Conservation (phyloP, 345 rosid species). For the Dovyalis caffra region DNA sequence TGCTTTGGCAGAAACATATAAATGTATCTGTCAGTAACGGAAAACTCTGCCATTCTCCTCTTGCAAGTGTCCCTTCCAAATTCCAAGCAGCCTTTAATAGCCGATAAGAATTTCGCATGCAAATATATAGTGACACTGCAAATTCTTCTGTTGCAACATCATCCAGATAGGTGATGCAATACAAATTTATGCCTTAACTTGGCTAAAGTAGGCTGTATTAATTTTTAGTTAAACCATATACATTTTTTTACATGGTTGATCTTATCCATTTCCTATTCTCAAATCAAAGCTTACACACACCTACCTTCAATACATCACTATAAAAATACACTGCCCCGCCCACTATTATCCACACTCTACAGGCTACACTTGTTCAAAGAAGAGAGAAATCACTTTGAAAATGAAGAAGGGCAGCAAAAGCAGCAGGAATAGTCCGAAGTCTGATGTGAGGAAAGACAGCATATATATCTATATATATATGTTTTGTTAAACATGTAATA, state of each 20-base stretch:
- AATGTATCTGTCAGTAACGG: not conserved
- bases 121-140: not conserved
- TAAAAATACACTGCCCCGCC: not conserved
- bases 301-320: not conserved
- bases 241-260: not conserved
- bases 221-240: too few relatives aligned
- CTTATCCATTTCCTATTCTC: constrained; percentile 29
- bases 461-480: too few relatives aligned
- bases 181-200: not conserved
- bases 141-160: not conserved
- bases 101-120: not conserved
- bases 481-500: too few relatives aligned
- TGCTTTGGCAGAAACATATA: not conserved
- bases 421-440: constrained; percentile 4
- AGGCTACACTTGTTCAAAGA: not conserved
- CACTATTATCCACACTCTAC: not conserved
- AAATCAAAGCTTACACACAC: constrained; percentile 12
- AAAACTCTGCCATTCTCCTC: not conserved
- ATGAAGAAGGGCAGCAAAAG: constrained; percentile 8
- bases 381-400: not conserved
- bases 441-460: constrained; percentile 46
- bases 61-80: not conserved
- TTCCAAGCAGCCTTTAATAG: not conserved
- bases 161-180: not conserved
- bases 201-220: too few relatives aligned